Evolutionary conservation across 176 grass and related monocot species (phyloP), one percentile per base, ranked within the genome.

Genomic region (Cymbopogon citratus): DNA sequence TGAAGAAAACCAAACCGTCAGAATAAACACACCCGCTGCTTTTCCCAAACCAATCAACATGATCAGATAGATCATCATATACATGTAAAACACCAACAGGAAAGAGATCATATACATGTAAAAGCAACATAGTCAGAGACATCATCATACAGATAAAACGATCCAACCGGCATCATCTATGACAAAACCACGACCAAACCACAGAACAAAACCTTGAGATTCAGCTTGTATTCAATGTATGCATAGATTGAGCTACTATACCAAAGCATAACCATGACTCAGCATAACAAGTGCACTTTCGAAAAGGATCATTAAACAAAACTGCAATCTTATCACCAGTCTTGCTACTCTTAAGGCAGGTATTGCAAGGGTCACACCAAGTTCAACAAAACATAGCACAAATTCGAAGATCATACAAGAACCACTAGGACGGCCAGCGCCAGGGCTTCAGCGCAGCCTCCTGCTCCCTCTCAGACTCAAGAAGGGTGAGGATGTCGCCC

Each of bases 381-480:
- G 43, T 72, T 28, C 29, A 21, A 86, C 75, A 87, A 77, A 16
- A 16, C 62, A 84, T 51, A 46, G 65, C 46, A 76, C 19, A 35
- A 41, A 69, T 56, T 51, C 11, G 0, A 26, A 41, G 73, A 68
- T 60, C 69, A 71, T 59, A 64, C 51, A 82, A 78, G 25, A 78
- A 81, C 21, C 25, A 67, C 21, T 24, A 45, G 12, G 69, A 6
- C 8, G 16, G 5, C 28, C 19, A 49, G 45, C n/a, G 5, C 28
- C 19, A 49, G 45, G 23, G 14, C 60, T 33, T 33, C 84, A 97
- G 60, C 94, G 91, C n/a, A 97, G 88, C 80, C 91, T 91, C 86
- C 94, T 97, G 36, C 77, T 97, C 92, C 71, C 92, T 94, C 73
- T 94, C 92, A 5, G 92, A 94, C 80, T 94, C 92, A 0, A 94